These are phyloP conservation scores for Moniliophthora roreri DNA, from an alignment of 1,284 basidiomycete species.

Conservation along the genomic window DNA sequence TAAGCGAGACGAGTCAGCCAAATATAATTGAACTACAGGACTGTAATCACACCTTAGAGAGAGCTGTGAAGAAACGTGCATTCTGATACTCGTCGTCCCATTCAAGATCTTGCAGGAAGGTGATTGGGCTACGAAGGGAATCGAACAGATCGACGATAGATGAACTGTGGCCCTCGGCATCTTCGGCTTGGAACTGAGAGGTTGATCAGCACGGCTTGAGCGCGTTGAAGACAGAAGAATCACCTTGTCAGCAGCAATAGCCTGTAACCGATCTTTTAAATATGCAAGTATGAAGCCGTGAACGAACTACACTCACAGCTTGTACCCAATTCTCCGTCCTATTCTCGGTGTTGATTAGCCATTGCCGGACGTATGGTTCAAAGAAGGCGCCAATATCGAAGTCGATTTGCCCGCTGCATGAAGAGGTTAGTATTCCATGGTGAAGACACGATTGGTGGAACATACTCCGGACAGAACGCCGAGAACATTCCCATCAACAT, in stretches of 20 bases:
- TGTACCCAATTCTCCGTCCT: constrained; percentile 96
- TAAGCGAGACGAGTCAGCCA: constrained; percentile 32
- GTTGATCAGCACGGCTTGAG: constrained; percentile 7
- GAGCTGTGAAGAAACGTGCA: constrained; percentile 85
- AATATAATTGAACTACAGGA: background rate
- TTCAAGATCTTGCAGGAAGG: constrained; percentile 85
- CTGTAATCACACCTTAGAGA: constrained; percentile 66
- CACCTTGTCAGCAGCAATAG: constrained; percentile 87
- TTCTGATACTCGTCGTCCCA: constrained; percentile 93
- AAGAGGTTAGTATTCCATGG: constrained; percentile 15
- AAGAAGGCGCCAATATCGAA: constrained; percentile 80
- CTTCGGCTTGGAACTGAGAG: constrained; percentile 83
- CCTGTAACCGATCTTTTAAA: constrained; percentile 40
- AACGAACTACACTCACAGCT: constrained; percentile 53
- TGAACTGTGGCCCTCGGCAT: constrained; percentile 85
- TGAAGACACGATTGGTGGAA: constrained; percentile 14
- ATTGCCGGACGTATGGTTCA: constrained; percentile 85
- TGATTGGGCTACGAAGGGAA: constrained; percentile 88
- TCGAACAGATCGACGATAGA: constrained; percentile 97
- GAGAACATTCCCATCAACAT: constrained; percentile 74
- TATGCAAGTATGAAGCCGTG: background rate
- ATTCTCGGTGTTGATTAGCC: constrained; percentile 87
- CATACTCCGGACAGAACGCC: constrained; percentile 80
- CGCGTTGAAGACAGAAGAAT: constrained; percentile 17
- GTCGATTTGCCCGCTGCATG: constrained; percentile 49